Base-by-base conservation (phyloP, 108 stramenopile genomes). In the Cyclotella choctawhatcheeana region DNA sequence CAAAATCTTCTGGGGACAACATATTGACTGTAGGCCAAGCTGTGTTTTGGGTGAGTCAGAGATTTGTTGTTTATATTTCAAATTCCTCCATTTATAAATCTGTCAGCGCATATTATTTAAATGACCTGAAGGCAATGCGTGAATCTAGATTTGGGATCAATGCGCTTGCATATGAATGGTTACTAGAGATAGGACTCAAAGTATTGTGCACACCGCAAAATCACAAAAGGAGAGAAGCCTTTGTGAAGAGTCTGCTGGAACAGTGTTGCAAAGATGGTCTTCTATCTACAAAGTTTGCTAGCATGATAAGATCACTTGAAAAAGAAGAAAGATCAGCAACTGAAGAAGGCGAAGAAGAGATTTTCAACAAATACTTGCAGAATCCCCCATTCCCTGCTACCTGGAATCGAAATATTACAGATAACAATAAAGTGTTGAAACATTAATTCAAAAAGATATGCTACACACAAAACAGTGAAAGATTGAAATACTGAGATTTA, bases 261-360 rank as follows among this genome's bases (percentile, higher is more conserved):
- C 82, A 86, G 43, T 90, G 89, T 62, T 78, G 83, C 40, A 80
- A 87, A 3, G 85, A 91, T 79, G 93, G 93, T 10, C 55, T 89
- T 7, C 43, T 94, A 3, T 85, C 90, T 44, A 60, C 63, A 17
- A 63, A 34, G 17, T 77, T 88, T 37, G 44, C 87, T 8, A 44
- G 61, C 0, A 31, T 44, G 37, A n/a, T 56, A 3, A 47, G 16
- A 30, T 17, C 16, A 16, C 1, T 44, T 5, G 44, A 64, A 30
- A 13, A 30, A 6, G 63, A 47, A 5, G 63, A 40, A 29, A 60
- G 59, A 43, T 24, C 21, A 0, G 33, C 35, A 2, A 29, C 33
- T 3, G 21, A 60, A 6, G 59, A 37, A 35, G 35, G 21, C 18
- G 29, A 30, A 3, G 63, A 47, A 18, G 20, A 43, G 10, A 26